Conservation (phyloP, 208 protist genomes). For the Leptomonas pyrrhocoris region DNA sequence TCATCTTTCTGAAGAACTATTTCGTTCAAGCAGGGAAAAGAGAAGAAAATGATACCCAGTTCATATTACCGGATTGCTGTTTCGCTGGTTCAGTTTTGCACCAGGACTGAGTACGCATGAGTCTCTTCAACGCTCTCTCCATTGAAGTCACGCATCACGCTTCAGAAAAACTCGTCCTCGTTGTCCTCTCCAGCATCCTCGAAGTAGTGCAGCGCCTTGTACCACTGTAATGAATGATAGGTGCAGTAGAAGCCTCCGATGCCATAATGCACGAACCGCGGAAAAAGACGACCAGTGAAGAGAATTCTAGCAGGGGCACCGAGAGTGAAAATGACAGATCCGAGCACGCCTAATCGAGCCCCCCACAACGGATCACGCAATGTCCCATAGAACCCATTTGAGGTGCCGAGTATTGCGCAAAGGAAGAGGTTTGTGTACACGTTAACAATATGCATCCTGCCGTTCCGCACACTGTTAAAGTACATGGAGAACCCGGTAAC, state of each 20-base stretch:
- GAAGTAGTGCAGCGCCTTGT: slow-evolving; percentile 43
- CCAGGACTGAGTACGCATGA: too few species aligned
- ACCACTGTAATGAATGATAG: slow-evolving; percentile 64
- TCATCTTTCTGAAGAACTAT: too few species aligned
- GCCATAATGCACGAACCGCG: slow-evolving; percentile 56
- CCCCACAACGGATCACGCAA: slow-evolving; percentile 50
- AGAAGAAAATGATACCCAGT: too few species aligned
- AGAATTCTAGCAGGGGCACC: slow-evolving; percentile 50
- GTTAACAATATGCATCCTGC: slow-evolving; percentile 58
- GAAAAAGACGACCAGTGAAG: slow-evolving; percentile 77
- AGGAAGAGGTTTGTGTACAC: slow-evolving; percentile 68
- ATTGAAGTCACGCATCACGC: not conserved
- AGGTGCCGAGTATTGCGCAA: slow-evolving; percentile 51
- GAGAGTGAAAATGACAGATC: slow-evolving; percentile 54
- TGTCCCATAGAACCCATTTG: slow-evolving; percentile 41
- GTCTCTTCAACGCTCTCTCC: too few species aligned
- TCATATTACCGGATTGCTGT: too few species aligned
- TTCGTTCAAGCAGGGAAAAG: too few species aligned
- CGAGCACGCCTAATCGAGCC: slow-evolving; percentile 63
- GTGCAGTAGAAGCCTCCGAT: slow-evolving; percentile 68
- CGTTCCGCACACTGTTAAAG: slow-evolving; percentile 80
- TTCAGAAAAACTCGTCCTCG: slow-evolving; percentile 42
- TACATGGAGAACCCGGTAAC: slow-evolving; percentile 55
- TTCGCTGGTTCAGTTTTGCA: too few species aligned
- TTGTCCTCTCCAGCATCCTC: slow-evolving; percentile 81